Evolutionary conservation across 148 eudicot genomes (phyloP).

Genomic region (Silene latifolia): DNA sequence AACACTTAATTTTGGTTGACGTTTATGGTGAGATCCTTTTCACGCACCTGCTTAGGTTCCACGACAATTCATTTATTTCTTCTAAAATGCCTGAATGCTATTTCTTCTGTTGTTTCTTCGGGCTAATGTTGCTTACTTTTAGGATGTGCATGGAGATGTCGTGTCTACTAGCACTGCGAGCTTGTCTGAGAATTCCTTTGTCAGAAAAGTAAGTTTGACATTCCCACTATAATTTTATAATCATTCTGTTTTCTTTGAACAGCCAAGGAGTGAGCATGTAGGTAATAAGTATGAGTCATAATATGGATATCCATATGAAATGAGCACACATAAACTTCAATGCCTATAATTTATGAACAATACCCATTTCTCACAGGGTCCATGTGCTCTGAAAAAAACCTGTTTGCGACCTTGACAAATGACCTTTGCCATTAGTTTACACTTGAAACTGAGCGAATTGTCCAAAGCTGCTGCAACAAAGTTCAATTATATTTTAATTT

Average conservation of each 20-base stretch:
- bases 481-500: neutral
- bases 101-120: neutral
- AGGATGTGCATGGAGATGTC: slow-evolving; percentile 37
- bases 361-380: neutral
- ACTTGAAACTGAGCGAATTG: neutral
- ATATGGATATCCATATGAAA: neutral
- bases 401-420: neutral
- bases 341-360: neutral
- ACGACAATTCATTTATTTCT: neutral
- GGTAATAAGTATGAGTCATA: neutral
- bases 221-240: neutral
- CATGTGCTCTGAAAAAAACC: neutral
- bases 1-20: neutral
- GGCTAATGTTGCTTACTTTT: slow-evolving; percentile 23
- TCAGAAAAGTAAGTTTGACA: slow-evolving; percentile 39
- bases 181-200: slow-evolving; percentile 43
- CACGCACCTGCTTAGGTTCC: neutral
- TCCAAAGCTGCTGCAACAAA: neutral
- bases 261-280: neutral
- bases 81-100: neutral
- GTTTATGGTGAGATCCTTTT: neutral
- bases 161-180: slow-evolving; percentile 23
- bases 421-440: neutral
- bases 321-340: neutral
- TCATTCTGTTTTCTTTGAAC: neutral